Base-by-base conservation (phyloP, 176 grass and related monocot species). In the Rhynchospora pubera region DNA sequence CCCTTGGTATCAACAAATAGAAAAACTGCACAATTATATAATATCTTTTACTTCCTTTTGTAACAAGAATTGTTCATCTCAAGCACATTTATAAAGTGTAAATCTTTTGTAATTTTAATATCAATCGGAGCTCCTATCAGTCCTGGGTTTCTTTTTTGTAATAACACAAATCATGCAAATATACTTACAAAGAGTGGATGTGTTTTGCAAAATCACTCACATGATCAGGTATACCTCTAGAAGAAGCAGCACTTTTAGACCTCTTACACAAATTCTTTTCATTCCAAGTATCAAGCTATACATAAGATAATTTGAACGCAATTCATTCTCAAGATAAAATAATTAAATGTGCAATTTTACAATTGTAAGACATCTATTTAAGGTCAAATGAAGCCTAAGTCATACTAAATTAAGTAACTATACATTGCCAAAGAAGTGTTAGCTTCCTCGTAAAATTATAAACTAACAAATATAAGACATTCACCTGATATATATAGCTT, bases 401-500 rank as follows among this genome's bases (percentile, higher is more conserved):
- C 6, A 42, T 32, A 32, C 23, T 14, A 76, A 47, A 57, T 79
- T 79, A 18, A n/a, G 6, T 71, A 52, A 52, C 42, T 71, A 2
- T 71, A 10, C 67, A 19, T 47, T 48, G 67, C 15, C 15, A 71
- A 71, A 71, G 15, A 47, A 18, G 21, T 15, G 46, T 74, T 45
- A 51, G 47, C 1, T 74, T 52, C 10, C 18, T 71, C 70, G 51
- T 44, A 12, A 78, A 22, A 57, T 76, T 50, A 11, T 28, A 13
- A 39, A 88, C 15, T 51, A 42, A 84, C 18, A 62, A 45, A 28
- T 21, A 75, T 79, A 45, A 55, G 60, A 76, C 42, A 79, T 60
- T 77, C 57, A 98, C 95, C 95, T 94, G 95, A 84, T 98, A 98
- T 87, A 98, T 98, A 84, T 94, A 98, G 89, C 90, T 94, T 68